Percentiles rank a stretch among this genome's conserved stretches.
Conservation (phyloP, 768 basidiomycete species). For the Amanita thiersii region DNA sequence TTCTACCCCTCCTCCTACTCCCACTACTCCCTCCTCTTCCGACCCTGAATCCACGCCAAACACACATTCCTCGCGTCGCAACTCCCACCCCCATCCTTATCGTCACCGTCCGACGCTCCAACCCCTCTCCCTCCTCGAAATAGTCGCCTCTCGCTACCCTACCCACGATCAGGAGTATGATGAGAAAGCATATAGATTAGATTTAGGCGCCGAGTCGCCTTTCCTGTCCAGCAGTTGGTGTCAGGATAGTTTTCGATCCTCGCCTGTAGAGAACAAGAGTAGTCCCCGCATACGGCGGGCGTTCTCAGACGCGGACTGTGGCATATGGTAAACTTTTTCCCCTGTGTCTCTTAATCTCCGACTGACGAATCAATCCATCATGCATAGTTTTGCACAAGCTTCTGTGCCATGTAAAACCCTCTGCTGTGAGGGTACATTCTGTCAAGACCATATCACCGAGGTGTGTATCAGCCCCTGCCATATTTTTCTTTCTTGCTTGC, state of each 20-base stretch:
- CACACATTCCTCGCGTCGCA: neutral
- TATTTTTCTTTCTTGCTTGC: too few species aligned
- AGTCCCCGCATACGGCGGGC: too few species aligned
- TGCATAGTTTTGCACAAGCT: neutral
- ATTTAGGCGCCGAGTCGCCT: conserved; percentile 2
- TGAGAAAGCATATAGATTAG: conserved; percentile 1
- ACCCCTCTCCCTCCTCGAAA: neutral
- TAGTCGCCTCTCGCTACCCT: neutral
- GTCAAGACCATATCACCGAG: neutral
- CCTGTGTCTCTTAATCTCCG: neutral
- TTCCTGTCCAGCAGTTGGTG: neutral
- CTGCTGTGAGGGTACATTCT: conserved; percentile 2
- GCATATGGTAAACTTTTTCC: conserved; percentile 2
- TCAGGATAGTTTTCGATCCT: neutral
- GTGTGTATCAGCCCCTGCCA: neutral
- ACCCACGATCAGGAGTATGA: conserved; percentile 5
- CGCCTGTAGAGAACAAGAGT: neutral
- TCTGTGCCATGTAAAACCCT: neutral
- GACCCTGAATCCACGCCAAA: too few species aligned
- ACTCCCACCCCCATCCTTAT: conserved; percentile 5
- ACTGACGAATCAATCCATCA: neutral
- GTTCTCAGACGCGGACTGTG: neutral
- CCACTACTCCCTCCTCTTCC: too few species aligned
- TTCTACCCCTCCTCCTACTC: too few species aligned
- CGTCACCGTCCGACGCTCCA: conserved; percentile 2